A percentile compares a stretch with the other conserved stretches of the same genome.
Conservation (phyloP, 129 eudicot genomes). For the Centaurea solstitialis region DNA sequence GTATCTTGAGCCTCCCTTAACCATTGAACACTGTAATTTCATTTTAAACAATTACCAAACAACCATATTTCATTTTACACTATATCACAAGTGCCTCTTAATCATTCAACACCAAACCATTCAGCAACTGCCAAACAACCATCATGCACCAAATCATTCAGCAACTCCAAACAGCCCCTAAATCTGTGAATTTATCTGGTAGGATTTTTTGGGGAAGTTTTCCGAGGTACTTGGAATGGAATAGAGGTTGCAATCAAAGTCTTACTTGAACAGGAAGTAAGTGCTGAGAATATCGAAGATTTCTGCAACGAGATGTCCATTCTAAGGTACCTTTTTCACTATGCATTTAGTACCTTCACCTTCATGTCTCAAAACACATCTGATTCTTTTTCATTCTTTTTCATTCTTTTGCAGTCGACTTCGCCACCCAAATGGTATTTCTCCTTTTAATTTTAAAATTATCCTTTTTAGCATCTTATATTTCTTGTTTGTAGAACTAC, state of each 20-base stretch:
- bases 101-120: too few relatives aligned
- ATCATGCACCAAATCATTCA: too few relatives aligned
- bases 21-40: too few relatives aligned
- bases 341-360: background rate
- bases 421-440: constrained; percentile 97
- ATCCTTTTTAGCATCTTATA: background rate
- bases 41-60: too few relatives aligned
- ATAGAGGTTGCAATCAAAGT: constrained; percentile 85
- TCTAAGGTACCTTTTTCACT: constrained; percentile 53
- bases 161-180: too few relatives aligned
- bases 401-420: constrained; percentile 61
- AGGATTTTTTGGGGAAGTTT: constrained; percentile 96
- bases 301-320: constrained; percentile 91
- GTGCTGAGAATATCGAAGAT: constrained; percentile 78
- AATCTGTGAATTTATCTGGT: constrained; percentile 2
- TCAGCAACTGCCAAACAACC: too few relatives aligned
- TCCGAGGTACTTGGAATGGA: constrained; percentile 90
- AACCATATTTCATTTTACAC: too few relatives aligned
- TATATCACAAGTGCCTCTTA: too few relatives aligned
- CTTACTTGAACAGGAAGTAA: constrained; percentile 78
- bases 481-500: background rate
- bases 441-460: constrained; percentile 13
- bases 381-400: constrained; percentile 24
- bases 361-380: constrained; percentile 5
- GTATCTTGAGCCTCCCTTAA: too few relatives aligned